These are phyloP conservation scores for Xylaria sp. DNA, from an alignment of 2,329 filamentous ascomycete species.

Conservation along the genomic window DNA sequence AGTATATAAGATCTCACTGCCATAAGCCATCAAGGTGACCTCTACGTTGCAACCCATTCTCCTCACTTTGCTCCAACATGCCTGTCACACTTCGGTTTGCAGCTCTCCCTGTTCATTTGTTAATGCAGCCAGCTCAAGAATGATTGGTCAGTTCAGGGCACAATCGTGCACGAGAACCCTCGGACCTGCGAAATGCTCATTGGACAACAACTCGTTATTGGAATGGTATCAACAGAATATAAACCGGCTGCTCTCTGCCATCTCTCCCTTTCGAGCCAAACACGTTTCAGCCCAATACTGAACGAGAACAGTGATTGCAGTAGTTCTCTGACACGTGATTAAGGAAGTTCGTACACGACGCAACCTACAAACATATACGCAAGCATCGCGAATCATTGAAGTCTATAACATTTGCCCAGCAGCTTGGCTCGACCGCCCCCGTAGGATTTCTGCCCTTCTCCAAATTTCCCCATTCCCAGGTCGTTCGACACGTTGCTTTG, in stretches of 20 bases:
- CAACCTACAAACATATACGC: neutral
- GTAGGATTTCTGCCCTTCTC: slow-evolving; percentile 16
- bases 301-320: slow-evolving; percentile 20
- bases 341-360: neutral
- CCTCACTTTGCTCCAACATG: slow-evolving; percentile 35
- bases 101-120: slow-evolving; percentile 38
- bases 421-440: slow-evolving; percentile 7
- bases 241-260: neutral
- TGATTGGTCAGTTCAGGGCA: slow-evolving; percentile 32
- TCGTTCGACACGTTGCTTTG: slow-evolving; percentile 4
- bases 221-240: slow-evolving; percentile 1
- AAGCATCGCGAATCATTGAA: neutral
- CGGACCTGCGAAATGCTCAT: slow-evolving; percentile 9
- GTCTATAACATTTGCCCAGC: neutral
- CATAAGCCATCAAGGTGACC: slow-evolving; percentile 20
- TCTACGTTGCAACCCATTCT: slow-evolving; percentile 27
- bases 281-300: slow-evolving; percentile 9
- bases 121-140: slow-evolving; percentile 34
- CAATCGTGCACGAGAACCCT: neutral
- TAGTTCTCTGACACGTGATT: slow-evolving; percentile 27
- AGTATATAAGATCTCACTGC: neutral
- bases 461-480: slow-evolving; percentile 18
- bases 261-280: slow-evolving; percentile 6
- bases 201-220: slow-evolving; percentile 5
- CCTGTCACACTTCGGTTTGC: slow-evolving; percentile 28